These are phyloP conservation scores for Taphrina sp. DNA, from an alignment of 1,139 yeast species.

Conservation along the genomic window DNA sequence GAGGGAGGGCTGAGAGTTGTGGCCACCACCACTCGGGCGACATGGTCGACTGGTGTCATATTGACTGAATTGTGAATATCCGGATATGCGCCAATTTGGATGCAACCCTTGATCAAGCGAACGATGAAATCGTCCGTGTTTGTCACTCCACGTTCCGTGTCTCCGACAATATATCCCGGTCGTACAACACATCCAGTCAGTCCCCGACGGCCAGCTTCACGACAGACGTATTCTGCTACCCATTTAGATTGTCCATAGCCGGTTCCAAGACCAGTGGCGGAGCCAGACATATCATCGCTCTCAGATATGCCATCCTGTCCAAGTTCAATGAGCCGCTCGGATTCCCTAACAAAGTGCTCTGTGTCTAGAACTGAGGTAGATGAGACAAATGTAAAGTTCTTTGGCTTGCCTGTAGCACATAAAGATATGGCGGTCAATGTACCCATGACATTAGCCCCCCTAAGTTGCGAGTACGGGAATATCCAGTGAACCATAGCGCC, in stretches of 20 bases:
- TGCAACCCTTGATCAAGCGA: slow-evolving; percentile 91
- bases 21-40: slow-evolving; percentile 85
- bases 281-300: slow-evolving; percentile 76
- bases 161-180: slow-evolving; percentile 96
- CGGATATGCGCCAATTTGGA: slow-evolving; percentile 81
- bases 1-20: slow-evolving; percentile 74
- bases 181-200: slow-evolving; percentile 84
- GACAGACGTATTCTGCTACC: slow-evolving; percentile 88
- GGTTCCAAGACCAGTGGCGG: slow-evolving; percentile 74
- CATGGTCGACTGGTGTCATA: slow-evolving; percentile 98
- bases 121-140: slow-evolving; percentile 95
- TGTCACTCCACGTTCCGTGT: slow-evolving; percentile 73
- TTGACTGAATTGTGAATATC: slow-evolving; percentile 83
- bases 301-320: slow-evolving; percentile 77
- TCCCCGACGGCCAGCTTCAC: slow-evolving; percentile 81
- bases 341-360: slow-evolving; percentile 69
- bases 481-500: slow-evolving; percentile 99
- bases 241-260: slow-evolving; percentile 98
- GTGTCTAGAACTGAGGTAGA: slow-evolving; percentile 92
- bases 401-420: slow-evolving; percentile 76
- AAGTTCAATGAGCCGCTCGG: slow-evolving; percentile 63
- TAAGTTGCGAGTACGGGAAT: slow-evolving; percentile 81
- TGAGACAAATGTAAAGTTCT: slow-evolving; percentile 85
- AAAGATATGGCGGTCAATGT: slow-evolving; percentile 80
- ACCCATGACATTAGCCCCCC: slow-evolving; percentile 91